Evolutionary conservation across 257 asterid genomes (phyloP).

Genomic region (Solanum sitiens): DNA sequence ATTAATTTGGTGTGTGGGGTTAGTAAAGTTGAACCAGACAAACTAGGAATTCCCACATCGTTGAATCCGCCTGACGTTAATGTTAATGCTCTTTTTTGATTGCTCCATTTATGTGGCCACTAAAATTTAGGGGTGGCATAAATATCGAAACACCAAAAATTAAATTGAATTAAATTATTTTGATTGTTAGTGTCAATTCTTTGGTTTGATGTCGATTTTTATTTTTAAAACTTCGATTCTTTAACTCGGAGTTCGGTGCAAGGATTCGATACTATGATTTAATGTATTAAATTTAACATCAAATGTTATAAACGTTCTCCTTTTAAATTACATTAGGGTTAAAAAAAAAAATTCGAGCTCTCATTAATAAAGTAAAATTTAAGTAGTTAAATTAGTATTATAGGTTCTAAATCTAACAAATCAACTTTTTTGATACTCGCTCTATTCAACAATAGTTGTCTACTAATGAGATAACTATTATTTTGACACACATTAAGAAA

Average conservation of each 20-base stretch:
- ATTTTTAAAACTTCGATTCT: too few relatives aligned
- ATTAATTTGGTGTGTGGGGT: background rate
- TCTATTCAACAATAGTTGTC: background rate
- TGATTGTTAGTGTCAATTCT: too few relatives aligned
- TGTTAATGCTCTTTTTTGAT: background rate
- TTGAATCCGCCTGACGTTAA: slow-evolving; percentile 15
- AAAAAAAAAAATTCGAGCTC: too few relatives aligned
- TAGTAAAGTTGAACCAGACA: too few relatives aligned
- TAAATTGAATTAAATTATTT: too few relatives aligned
- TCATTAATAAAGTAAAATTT: too few relatives aligned
- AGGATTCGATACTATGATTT: too few relatives aligned
- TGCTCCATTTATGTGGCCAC: background rate
- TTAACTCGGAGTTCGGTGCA: too few relatives aligned
- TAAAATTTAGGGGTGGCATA: too few relatives aligned
- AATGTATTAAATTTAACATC: background rate
- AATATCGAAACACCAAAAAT: too few relatives aligned
- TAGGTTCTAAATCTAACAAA: background rate
- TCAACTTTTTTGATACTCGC: too few relatives aligned
- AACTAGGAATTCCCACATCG: background rate
- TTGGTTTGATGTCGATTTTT: too few relatives aligned
- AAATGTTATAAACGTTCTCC: background rate
- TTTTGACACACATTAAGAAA: background rate
- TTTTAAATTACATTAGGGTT: background rate
- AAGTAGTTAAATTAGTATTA: background rate
- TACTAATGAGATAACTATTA: background rate